Base-by-base conservation (phyloP, 768 basidiomycete genomes). In the Fomitopsis pulvina region DNA sequence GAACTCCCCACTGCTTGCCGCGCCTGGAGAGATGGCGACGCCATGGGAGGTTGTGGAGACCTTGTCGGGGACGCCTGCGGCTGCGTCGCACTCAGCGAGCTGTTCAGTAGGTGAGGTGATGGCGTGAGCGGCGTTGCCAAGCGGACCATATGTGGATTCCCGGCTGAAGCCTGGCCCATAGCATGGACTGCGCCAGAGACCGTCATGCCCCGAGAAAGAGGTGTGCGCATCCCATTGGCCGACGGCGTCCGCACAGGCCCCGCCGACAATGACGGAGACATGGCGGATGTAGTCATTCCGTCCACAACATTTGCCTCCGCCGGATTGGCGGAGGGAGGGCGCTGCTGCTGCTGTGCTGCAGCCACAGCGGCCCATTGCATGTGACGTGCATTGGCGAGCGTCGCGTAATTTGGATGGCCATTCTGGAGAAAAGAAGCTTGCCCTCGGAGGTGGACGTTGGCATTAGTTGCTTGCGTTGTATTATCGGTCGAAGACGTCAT, bases 221-320 rank as follows among this genome's bases (percentile, higher is more conserved):
- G 49, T 2, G 69, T 68, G 39, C 78, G 76, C n/a, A 71, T 71
- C 4, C 81, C 80, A 57, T 79, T 80, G 18, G 77, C 73, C 0
- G 81, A 83, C 2, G 81, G 76, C 10, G 75, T 73, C 21, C 80
- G 74, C 16, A 57, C 57, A 21, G 73, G 74, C 2, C 72, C 68
- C 16, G 46, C 61, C 65, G 30, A 68, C 70, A 9, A 66, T 58
- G n/a, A 68, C 57, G 51, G 75, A 69, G 14, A 60, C 56, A 54
- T 42, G 52, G 66, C n/a, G 73, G 75, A 54, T 66, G 75, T 4
- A 66, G 64, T 25, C 60, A 63, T 27, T 59, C 63, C 46, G 65
- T 56, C 28, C 40, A 52, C n/a, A 48, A 61, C 58, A 26, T 66
- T 73, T 67, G 50, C 41, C 20, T 66, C 67, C 42, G 54, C 59